Percentiles rank a stretch among this genome's conserved stretches.
Conservation (phyloP, 768 basidiomycete genomes). For the Daedaleopsis sinensis region DNA sequence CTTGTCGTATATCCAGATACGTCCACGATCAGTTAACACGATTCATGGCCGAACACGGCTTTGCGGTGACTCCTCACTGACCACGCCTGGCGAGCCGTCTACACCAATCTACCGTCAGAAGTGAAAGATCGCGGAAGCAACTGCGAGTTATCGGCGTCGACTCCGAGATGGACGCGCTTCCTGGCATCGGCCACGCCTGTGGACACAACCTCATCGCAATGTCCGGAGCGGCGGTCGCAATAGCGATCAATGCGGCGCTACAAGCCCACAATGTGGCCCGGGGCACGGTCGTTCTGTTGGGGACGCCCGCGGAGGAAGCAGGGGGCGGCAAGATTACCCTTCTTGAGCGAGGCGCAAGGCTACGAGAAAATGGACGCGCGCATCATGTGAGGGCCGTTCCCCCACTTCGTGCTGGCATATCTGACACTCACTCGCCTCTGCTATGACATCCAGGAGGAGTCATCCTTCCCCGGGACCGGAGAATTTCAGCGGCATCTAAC, state of each 20-base stretch:
- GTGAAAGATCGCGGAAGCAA: constrained; percentile 17
- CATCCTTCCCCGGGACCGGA: constrained; percentile 65
- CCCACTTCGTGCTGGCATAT: background rate
- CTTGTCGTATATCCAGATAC: constrained; percentile 45
- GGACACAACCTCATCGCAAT: constrained; percentile 86
- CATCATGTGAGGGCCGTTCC: constrained; percentile 54
- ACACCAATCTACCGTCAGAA: constrained; percentile 44
- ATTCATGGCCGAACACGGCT: constrained; percentile 71
- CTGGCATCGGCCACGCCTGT: constrained; percentile 65
- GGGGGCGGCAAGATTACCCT: constrained; percentile 80
- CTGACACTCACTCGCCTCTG: background rate
- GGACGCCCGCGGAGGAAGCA: constrained; percentile 82
- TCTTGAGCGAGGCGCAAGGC: constrained; percentile 71
- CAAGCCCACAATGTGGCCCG: constrained; percentile 58
- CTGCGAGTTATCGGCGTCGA: constrained; percentile 73
- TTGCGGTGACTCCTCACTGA: constrained; percentile 70
- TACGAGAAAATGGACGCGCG: constrained; percentile 84
- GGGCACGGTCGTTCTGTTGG: constrained; percentile 76
- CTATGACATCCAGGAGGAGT: constrained; percentile 56
- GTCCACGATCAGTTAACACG: constrained; percentile 73
- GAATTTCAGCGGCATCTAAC: constrained; percentile 52
- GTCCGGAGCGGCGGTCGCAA: constrained; percentile 72
- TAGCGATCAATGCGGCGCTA: constrained; percentile 73
- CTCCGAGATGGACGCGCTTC: constrained; percentile 72
- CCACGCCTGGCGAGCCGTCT: constrained; percentile 80